Evolutionary conservation across 2,329 filamentous ascomycete genomes (phyloP), one percentile per base, ranked within the genome.

Genomic region (Alternaria brassicae): DNA sequence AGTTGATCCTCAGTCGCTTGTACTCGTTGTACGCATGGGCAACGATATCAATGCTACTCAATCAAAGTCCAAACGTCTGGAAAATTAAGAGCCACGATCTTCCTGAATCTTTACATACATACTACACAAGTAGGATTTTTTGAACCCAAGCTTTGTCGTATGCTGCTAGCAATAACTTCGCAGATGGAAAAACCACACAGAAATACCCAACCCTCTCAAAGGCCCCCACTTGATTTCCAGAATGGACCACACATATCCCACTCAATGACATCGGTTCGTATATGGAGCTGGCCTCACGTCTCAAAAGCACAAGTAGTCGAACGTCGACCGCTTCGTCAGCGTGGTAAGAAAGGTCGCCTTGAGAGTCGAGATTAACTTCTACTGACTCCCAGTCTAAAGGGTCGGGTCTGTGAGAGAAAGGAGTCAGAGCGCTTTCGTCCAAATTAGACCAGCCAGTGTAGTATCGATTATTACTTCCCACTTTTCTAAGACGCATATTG

Each of bases 121-220:
- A 21, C 9, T 19, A 45, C 1, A 45, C 42, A 3, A 45, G 27
- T 3, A 1, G 3, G 1, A 45, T 30, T 1, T 0, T 19, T 21
- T 45, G 25, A 45, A 9, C 25, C 1, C 6, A 2, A 30, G 25
- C 27, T 13, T 30, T 1, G 2, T 45, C 1, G 25, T 21, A 15
- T 9, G 42, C 27, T 30, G 27, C 25, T 6, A 12, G 15, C 5
- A 30, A 5, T 7, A 3, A 19, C 2, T 2, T 2, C 10, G 6
- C 6, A 2, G 3, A 1, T 13, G 4, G 25, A 2, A 0, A 1
- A 3, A 0, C 0, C 2, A 12, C 2, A 2, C 1, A 0, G 2
- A 45, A 45, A 8, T 2, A 19, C n/a, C 25, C 42, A 8, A 30
- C 8, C 6, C 42, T 45, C 12, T 45, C 42, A 30, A 19, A 45